phyloP scores from a whole-genome alignment of 352 stramenopile genomes.

The Globisporangium sylvaticum region DNA sequence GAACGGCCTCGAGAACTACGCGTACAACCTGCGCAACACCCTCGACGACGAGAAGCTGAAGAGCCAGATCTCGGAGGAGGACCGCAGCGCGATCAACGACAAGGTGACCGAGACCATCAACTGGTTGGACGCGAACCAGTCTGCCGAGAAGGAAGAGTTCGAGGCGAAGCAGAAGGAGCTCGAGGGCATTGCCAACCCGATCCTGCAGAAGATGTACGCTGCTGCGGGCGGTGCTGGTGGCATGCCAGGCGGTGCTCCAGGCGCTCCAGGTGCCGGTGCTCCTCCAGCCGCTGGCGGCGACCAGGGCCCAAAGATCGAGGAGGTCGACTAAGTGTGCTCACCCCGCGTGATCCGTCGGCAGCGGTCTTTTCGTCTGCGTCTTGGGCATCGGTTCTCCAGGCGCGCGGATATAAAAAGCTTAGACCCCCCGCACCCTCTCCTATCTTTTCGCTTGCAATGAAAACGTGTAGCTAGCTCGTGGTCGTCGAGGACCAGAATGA shows the following conservation, averaged over 20 bases:
- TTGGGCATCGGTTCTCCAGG: not conserved
- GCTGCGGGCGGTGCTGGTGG: conserved; percentile 46
- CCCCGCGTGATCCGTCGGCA: not conserved
- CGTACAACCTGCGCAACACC: conserved; percentile 78
- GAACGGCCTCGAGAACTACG: conserved; percentile 89
- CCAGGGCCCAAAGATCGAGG: conserved; percentile 74
- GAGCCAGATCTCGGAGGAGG: conserved; percentile 58
- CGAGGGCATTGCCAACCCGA: conserved; percentile 81
- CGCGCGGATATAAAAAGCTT: not conserved
- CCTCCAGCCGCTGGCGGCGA: conserved; percentile 26
- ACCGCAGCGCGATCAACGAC: conserved; percentile 46
- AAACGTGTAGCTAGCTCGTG: not conserved
- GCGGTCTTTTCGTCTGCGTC: not conserved
- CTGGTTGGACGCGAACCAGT: conserved; percentile 59
- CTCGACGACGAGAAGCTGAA: conserved; percentile 83
- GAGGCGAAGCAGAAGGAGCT: conserved; percentile 88
- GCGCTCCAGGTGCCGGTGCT: conserved; percentile 18
- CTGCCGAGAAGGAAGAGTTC: conserved; percentile 81
- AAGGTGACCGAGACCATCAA: conserved; percentile 59
- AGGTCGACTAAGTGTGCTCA: conserved; percentile 33
- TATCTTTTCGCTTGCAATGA: conserved; percentile 1
- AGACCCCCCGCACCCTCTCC: not conserved
- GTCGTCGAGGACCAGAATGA: not conserved
- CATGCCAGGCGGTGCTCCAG: conserved; percentile 25
- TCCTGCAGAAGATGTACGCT: conserved; percentile 84